Base-by-base conservation (phyloP, 2,329 filamentous ascomycete genomes). In the Trichophyton rubrum region DNA sequence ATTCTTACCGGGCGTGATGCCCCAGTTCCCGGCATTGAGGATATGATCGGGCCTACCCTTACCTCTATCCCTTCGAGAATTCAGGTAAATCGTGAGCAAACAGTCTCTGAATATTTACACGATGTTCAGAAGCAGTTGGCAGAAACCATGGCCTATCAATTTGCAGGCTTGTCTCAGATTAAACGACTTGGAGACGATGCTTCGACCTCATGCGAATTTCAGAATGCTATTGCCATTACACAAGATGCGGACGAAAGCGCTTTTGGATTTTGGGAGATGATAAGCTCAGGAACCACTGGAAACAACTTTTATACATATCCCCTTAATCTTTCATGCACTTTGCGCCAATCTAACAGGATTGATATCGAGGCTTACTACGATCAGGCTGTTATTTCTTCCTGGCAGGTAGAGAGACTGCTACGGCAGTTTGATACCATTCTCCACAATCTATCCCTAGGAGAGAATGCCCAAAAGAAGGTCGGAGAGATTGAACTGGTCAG, bases 141-240 rank as follows among this genome's bases (percentile, higher is more conserved):
- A 0, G 71, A 75, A 6, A 77, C 80, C 57, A 83, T 85, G 3
- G 79, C 81, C 0, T 79, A 84, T 66, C 81, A 86, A 71, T 82
- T 86, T 68, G 76, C 80, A 9, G 75, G 75, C 5, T 56, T 77
- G 13, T 73, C 75, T 56, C 71, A 75, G 56, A 77, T 77, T 61
- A 79, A 82, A 20, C 73, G 75, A 17, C 70, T 83, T 17, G 80
- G 79, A 63, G 70, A 77, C 1, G 71, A 75, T 59, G 68, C 70
- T 5, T 68, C 69, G n/a, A 63, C 68, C 15, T 73, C 73, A 30
- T 76, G 73, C 59, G 68, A 74, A 35, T 73, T 76, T 61, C 71
- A 74, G 58, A 76, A 70, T 59, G 64, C 75, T 41, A 68, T 76
- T 8, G 72, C 70, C 1, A 73, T 76, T 27, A 66, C 66, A 8